Evolutionary conservation across 257 asterid genomes (phyloP).

Genomic region (Solanum chilense): DNA sequence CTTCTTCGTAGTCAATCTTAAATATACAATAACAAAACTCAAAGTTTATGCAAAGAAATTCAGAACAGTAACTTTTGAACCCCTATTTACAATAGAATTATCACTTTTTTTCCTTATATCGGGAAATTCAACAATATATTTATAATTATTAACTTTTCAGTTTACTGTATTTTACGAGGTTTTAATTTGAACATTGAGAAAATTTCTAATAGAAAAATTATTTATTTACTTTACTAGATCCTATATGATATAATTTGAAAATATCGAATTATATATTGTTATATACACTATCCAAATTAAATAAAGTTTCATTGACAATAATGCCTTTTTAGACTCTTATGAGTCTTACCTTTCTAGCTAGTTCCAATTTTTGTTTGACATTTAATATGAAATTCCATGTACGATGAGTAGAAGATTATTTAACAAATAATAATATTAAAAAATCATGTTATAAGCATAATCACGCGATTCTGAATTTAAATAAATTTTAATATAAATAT

Average conservation of each 20-base stretch:
- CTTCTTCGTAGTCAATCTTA: not conserved
- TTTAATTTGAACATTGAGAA: no score
- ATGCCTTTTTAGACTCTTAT: not conserved
- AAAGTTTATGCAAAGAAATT: no score
- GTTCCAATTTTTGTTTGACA: not conserved
- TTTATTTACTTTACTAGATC: not conserved
- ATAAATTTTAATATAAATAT: no score
- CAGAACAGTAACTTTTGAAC: not conserved
- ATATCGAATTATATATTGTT: not conserved
- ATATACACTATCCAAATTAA: no score
- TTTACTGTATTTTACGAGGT: not conserved
- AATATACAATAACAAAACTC: no score
- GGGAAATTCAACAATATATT: no score
- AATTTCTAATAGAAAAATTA: not conserved
- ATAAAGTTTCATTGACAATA: not conserved
- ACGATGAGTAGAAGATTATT: not conserved
- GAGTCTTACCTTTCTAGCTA: no score
- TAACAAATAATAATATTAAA: no score
- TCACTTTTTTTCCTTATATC: not conserved
- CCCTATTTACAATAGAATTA: no score
- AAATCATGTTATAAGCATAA: no score
- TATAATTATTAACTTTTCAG: no score
- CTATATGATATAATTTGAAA: no score
- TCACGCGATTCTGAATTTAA: accelerated
- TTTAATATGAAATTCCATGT: not conserved